Conservation (phyloP, 2,329 filamentous ascomycete species). For the Sordariomycetes sp. region DNA sequence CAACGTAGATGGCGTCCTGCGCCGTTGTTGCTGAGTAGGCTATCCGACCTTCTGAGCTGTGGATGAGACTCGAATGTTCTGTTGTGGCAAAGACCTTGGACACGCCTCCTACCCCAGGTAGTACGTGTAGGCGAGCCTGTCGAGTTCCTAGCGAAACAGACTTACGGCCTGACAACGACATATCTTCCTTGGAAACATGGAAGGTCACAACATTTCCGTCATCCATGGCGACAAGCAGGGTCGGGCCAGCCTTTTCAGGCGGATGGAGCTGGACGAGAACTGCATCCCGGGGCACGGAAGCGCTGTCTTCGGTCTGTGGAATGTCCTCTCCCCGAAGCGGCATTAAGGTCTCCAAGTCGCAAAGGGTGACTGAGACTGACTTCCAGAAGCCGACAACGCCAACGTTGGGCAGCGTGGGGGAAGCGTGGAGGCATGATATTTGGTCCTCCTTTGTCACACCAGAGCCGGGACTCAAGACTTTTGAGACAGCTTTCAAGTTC, state of each 20-base stretch:
- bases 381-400: constrained; percentile 85
- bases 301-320: constrained; percentile 48
- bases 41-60: constrained; percentile 76
- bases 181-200: constrained; percentile 51
- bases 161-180: constrained; percentile 60
- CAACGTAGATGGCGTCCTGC: constrained; percentile 72
- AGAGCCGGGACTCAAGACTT: constrained; percentile 33
- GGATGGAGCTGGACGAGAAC: constrained; percentile 70
- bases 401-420: constrained; percentile 48
- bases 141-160: constrained; percentile 78
- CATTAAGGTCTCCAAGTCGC: constrained; percentile 56
- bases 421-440: constrained; percentile 74
- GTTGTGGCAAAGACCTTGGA: constrained; percentile 87
- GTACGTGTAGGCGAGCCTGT: constrained; percentile 67
- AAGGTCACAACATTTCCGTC: constrained; percentile 88
- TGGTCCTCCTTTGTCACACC: constrained; percentile 51
- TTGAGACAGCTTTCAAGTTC: constrained; percentile 46
- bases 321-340: constrained; percentile 55
- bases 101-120: constrained; percentile 57
- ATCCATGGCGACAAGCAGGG: constrained; percentile 80
- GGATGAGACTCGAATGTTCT: constrained; percentile 89
- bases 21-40: constrained; percentile 91
- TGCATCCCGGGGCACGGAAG: constrained; percentile 75
- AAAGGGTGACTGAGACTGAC: constrained; percentile 65
- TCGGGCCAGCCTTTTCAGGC: constrained; percentile 46